These are phyloP conservation scores for Jacaranda mimosifolia DNA, from an alignment of 257 asterid species.

Conservation along the genomic window DNA sequence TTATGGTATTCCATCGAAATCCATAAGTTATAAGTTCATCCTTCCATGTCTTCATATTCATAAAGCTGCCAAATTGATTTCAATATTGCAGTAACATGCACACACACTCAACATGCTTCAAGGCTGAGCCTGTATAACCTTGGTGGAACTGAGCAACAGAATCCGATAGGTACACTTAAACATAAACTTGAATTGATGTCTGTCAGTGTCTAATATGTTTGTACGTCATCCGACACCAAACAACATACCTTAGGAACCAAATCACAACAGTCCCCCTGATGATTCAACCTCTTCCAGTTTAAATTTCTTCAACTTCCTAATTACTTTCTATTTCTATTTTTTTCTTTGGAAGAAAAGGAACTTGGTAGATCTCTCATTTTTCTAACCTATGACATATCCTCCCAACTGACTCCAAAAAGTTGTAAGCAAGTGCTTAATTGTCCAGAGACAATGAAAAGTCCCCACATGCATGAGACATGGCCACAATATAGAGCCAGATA, in stretches of 20 bases:
- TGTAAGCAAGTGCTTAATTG: neutral
- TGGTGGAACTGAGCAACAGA: neutral
- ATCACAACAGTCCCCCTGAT: neutral
- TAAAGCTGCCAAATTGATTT: constrained; percentile 22
- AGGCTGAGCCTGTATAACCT: constrained; percentile 2
- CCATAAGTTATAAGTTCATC: neutral
- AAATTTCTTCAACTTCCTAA: neutral
- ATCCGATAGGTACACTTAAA: neutral
- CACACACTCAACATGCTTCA: constrained; percentile 13
- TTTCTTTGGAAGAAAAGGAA: constrained; percentile 2
- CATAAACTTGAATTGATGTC: neutral
- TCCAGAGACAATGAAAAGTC: neutral
- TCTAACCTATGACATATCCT: constrained; percentile 14
- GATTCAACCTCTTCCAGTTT: neutral
- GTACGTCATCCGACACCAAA: neutral
- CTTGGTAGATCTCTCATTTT: neutral
- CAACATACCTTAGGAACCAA: neutral
- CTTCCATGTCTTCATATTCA: neutral
- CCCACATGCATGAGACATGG: neutral
- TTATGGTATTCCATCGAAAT: neutral
- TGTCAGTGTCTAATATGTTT: neutral
- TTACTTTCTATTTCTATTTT: neutral
- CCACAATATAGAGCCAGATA: neutral
- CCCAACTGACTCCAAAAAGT: neutral
- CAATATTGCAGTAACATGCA: constrained; percentile 1